phyloP scores from a whole-genome alignment of 2,329 filamentous ascomycete species.

The Zymoseptoria crescenta region DNA sequence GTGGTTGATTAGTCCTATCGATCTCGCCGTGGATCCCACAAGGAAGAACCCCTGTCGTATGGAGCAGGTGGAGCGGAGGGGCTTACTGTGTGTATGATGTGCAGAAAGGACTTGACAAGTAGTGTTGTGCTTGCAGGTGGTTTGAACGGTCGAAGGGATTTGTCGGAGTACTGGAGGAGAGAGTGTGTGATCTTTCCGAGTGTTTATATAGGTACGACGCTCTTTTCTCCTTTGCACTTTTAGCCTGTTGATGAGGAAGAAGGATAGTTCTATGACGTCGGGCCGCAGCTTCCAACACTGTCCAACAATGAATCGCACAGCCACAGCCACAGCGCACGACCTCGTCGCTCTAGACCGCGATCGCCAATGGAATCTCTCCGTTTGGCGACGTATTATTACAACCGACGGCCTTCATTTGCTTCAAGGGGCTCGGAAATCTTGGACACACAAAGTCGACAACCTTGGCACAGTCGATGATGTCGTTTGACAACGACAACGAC shows the following conservation, averaged over 20 bases:
- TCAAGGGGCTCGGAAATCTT: neutral
- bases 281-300: neutral
- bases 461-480: neutral
- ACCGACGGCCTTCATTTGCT: neutral
- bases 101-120: neutral
- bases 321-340: neutral
- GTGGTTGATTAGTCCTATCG: neutral
- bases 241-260: neutral
- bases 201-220: neutral
- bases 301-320: too few relatives aligned
- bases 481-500: neutral
- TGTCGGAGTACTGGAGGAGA: neutral
- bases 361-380: neutral
- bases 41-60: neutral
- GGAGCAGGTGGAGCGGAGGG: neutral
- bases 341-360: neutral
- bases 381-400: neutral
- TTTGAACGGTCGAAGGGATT: too few relatives aligned
- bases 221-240: neutral
- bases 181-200: neutral
- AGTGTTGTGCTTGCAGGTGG: neutral
- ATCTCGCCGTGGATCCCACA: neutral
- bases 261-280: neutral
- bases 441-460: neutral
- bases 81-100: neutral